Evolutionary conservation across 345 rosid species (phyloP), one percentile per base, ranked within the genome.

Genomic region (Moricandia arvensis): DNA sequence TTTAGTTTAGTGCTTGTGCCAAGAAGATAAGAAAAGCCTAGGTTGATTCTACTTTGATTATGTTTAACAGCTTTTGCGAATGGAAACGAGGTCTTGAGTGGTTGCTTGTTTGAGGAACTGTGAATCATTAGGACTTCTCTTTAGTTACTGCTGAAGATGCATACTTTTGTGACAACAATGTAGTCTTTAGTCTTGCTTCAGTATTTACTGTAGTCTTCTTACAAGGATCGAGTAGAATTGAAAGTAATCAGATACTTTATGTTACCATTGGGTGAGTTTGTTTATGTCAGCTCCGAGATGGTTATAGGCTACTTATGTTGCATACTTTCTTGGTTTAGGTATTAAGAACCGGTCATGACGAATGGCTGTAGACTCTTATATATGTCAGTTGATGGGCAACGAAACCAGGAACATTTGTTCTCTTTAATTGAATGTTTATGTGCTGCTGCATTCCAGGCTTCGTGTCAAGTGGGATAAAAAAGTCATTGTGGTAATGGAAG

Each of bases 401-500:
- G 17, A 29, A 37, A 41, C 6, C 6, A 9, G n/a, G n/a, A n/a
- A 26, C 18, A 33, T 21, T 11, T 7, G 24, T 55, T 26, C 21
- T 27, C 26, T 73, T 41, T 57, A 41, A 63, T 35, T 7, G 57
- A 54, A 55, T 55, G 16, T 33, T 13, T 24, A 63, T 63, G 63
- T 21, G 69, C 27, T 70, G 67, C 13, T 65, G 72, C 47, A n/a
- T n/a, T n/a, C 41, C 86, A 93, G 98, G 89, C 87, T 82, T 82
- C 91, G 89, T 41, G 93, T 89, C 33, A 80, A 85, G 61, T 91
- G 98, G 98, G 90, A 85, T 57, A 88, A 89, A 78, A 91, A 86
- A 53, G 83, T 55, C 71, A 91, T 93, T 45, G 85, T 89, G 74
- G 92, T 88, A 64, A 84, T 88, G 89, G 79, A 83, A 69, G 92